phyloP scores from a whole-genome alignment of 805 yeast genomes.

The Pichia occidentalis region DNA sequence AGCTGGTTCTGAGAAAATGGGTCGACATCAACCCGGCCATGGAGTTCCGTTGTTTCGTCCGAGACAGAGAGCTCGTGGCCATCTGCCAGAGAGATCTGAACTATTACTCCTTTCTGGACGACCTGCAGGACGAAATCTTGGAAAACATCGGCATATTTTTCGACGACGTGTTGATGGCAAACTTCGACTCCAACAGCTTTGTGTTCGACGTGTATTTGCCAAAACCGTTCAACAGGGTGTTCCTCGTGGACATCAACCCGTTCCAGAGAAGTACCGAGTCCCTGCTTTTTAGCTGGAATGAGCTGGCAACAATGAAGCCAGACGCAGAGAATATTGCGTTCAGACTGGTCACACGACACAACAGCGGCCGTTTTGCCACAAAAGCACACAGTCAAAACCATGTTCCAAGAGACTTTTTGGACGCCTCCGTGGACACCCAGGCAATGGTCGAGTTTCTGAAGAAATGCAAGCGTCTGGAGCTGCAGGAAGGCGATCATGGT shows the following conservation, averaged over 20 bases:
- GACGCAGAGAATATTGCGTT: slow-evolving; percentile 36
- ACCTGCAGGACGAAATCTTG: slow-evolving; percentile 41
- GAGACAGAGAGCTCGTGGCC: slow-evolving; percentile 56
- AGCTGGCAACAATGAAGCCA: slow-evolving; percentile 38
- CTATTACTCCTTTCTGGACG: slow-evolving; percentile 63
- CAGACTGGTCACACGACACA: slow-evolving; percentile 61
- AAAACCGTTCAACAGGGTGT: slow-evolving; percentile 57
- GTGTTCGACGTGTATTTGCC: slow-evolving; percentile 83
- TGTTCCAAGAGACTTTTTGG: slow-evolving; percentile 87
- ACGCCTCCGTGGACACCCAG: slow-evolving; percentile 65
- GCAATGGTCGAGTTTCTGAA: slow-evolving; percentile 64
- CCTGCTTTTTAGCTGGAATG: slow-evolving; percentile 78
- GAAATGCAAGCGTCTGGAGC: slow-evolving; percentile 34
- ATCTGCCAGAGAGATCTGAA: slow-evolving; percentile 83
- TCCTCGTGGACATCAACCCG: slow-evolving; percentile 82
- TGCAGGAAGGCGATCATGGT: slow-evolving; percentile 2
- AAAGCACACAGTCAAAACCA: slow-evolving; percentile 86
- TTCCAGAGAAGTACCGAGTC: slow-evolving; percentile 75
- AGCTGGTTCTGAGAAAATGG: slow-evolving; percentile 81
- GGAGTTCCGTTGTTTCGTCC: slow-evolving; percentile 85
- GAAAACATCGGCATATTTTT: slow-evolving; percentile 51
- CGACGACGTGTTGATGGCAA: slow-evolving; percentile 36
- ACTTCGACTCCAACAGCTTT: slow-evolving; percentile 49
- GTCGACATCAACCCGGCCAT: slow-evolving; percentile 75
- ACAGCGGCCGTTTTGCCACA: slow-evolving; percentile 67